Base-by-base conservation (phyloP, 2,329 filamentous ascomycete species). In the Aureobasidium sp. region DNA sequence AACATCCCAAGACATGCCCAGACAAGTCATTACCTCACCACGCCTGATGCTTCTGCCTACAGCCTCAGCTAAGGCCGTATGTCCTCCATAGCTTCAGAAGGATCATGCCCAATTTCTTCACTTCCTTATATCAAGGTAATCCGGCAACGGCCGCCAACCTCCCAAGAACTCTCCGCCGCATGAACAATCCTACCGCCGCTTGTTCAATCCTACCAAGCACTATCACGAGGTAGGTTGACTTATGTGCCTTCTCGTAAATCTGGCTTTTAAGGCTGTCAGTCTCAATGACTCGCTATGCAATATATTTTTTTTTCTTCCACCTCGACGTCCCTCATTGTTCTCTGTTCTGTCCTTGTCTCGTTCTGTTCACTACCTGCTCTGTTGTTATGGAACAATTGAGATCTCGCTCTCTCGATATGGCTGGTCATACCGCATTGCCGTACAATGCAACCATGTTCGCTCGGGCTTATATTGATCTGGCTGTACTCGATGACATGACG, bases 401-500 rank as follows among this genome's bases (percentile, higher is more conserved):
- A 13, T 39, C 34, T 29, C 34, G 20, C 8, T 2, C 50, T 27
- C 8, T 39, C 12, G 27, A 20, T 32, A 51, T 51, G 48, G 10
- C 47, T n/a, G 8, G 36, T 20, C 47, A 34, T 36, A 7, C 29
- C 36, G 47, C 29, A 20, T 12, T 17, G 17, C 26, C 48, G 3
- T 13, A 23, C 32, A 12, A 36, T 20, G 7, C 48, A 13, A 36
- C 29, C 17, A 17, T 51, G 12, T 36, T 23, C 8, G 5, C 48
- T 10, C 23, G 51, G 12, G 51, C 51, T 20, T 39, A 55, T 55
- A 15, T 36, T 36, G 41, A 58, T 17, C 7, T 13, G 17, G 12
- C 27, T 37, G 17, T 51, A 37, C 48, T 51, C 36, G 37, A 55
- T 23, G 66, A 70, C 62, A 68, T 70, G 66, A 63, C 64, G n/a